Percentiles rank a stretch among this genome's conserved stretches.
phyloP scores from a whole-genome alignment of 345 rosid species.

The Hibiscus tridactylites region DNA sequence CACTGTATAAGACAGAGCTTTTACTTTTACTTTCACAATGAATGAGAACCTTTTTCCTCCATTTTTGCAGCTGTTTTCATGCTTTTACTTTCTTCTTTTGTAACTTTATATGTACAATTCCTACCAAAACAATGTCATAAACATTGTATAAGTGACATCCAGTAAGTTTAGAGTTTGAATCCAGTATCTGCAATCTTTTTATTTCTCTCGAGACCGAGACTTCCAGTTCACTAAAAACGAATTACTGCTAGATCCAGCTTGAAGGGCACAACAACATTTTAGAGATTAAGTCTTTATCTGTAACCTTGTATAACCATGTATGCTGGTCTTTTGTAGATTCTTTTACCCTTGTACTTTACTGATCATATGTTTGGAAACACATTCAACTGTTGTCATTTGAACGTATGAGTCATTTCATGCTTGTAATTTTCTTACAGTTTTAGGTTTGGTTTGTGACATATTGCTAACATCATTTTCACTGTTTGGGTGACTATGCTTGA shows the following conservation, averaged over 20 bases:
- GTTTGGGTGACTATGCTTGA: conserved; percentile 1
- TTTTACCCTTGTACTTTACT: not conserved
- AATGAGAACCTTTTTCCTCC: not conserved
- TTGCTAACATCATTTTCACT: conserved; percentile 29
- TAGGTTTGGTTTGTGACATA: conserved; percentile 25
- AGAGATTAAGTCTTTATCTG: not conserved
- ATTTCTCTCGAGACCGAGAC: no score
- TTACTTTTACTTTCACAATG: no score
- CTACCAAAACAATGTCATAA: no score
- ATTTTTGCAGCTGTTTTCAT: not conserved
- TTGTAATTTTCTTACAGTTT: not conserved
- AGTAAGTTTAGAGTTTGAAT: no score
- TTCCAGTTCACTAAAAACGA: no score
- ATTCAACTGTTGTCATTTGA: not conserved
- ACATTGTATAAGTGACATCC: no score
- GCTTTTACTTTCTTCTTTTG: not conserved
- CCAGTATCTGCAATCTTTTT: no score
- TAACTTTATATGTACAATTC: no score
- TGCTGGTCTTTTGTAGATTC: not conserved
- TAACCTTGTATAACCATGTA: not conserved
- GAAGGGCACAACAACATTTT: no score
- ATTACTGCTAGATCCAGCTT: no score
- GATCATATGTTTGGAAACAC: not conserved
- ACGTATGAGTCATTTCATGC: conserved; percentile 4
- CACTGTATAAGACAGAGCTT: no score